Evolutionary conservation across 169 alveolate species (phyloP).

Genomic region (Pseudocohnilembus persalinus): DNA sequence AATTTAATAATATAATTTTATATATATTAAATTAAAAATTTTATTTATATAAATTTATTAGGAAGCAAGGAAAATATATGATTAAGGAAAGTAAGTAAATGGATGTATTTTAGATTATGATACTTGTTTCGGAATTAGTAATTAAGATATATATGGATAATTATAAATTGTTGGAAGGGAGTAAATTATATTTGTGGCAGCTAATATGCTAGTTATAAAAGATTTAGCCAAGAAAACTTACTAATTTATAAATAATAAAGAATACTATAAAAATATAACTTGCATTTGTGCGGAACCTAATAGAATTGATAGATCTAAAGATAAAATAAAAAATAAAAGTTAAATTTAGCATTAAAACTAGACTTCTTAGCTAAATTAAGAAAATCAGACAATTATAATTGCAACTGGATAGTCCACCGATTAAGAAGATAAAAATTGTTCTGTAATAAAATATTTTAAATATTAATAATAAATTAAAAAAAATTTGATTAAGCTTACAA

Average conservation of each 20-base stretch:
- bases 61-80: constrained; percentile 9
- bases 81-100: constrained; percentile 16
- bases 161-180: constrained; percentile 23
- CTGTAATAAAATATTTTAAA: constrained; percentile 8
- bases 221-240: constrained; percentile 29
- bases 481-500: background rate
- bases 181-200: constrained; percentile 31
- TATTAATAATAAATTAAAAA: background rate
- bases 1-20: no score
- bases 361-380: no score
- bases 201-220: constrained; percentile 42
- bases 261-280: constrained; percentile 40
- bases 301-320: background rate
- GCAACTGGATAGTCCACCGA: constrained; percentile 39
- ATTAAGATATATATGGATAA: constrained; percentile 27
- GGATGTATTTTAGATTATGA: constrained; percentile 23
- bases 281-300: constrained; percentile 29
- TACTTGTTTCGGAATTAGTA: constrained; percentile 38
- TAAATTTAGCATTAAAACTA: no score
- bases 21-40: no score
- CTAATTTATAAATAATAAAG: constrained; percentile 22
- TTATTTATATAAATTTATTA: no score
- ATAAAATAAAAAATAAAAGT: background rate
- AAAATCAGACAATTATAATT: constrained; percentile 26
- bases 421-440: constrained; percentile 24